Evolutionary conservation across 163 green algal species (phyloP).

Genomic region (Volvox carteri): DNA sequence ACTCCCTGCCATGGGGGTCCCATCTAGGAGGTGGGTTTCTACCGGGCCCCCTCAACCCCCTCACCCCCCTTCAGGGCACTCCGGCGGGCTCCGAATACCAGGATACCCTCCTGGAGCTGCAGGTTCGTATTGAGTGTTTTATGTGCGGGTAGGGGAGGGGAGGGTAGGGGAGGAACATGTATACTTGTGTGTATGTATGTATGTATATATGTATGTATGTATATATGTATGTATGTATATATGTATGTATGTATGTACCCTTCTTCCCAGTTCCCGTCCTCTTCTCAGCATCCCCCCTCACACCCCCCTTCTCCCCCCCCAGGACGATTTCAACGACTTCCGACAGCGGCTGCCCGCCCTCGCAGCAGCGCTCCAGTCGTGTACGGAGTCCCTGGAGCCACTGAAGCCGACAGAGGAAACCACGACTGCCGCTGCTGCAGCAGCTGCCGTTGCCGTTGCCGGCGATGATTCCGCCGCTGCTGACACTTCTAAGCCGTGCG

Average conservation of each 20-base stretch:
- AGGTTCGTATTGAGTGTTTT: background rate
- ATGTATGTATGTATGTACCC: background rate
- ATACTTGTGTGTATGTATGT: background rate
- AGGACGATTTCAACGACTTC: slow-evolving; percentile 46
- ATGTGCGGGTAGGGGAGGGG: too few species aligned
- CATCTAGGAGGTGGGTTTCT: too few species aligned
- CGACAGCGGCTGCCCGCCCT: background rate
- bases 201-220: background rate
- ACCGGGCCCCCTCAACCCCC: background rate
- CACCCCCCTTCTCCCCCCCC: background rate
- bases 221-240: background rate
- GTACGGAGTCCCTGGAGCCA: too few species aligned
- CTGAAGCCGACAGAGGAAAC: background rate
- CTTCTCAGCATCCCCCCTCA: background rate
- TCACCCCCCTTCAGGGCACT: background rate
- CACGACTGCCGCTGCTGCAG: background rate
- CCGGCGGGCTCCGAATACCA: slow-evolving; percentile 4
- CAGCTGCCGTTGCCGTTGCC: too few species aligned
- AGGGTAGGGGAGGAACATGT: background rate
- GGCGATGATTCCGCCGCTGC: too few species aligned
- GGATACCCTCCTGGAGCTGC: background rate
- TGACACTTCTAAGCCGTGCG: too few species aligned
- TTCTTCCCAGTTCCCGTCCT: too few species aligned
- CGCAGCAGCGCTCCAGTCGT: too few species aligned
- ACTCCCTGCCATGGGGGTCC: too few species aligned